A percentile compares a stretch with the other conserved stretches of the same genome.
Conservation (phyloP, 164 flowering plant genomes). For the Sedum album region DNA sequence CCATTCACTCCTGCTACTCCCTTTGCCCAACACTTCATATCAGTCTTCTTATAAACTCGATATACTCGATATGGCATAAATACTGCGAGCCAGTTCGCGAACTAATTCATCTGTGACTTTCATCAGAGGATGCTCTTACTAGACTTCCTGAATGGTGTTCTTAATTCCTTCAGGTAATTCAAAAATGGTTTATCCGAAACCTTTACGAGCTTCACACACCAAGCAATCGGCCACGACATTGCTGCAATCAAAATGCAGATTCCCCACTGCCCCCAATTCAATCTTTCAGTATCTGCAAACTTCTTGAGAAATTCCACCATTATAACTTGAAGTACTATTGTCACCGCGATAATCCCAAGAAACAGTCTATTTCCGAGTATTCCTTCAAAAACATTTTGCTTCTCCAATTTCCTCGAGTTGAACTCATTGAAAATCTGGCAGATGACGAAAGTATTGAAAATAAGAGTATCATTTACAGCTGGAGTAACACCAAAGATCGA, state of each 20-base stretch:
- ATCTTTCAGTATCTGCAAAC: not conserved
- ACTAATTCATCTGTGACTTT: not conserved
- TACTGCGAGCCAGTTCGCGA: too few relatives aligned
- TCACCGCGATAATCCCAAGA: not conserved
- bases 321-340: slow-evolving; percentile 5
- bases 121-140: not conserved
- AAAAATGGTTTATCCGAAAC: slow-evolving; percentile 35
- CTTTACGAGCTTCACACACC: slow-evolving; percentile 43
- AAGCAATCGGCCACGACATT: slow-evolving; percentile 23
- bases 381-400: not conserved
- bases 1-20: too few relatives aligned
- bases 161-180: slow-evolving; percentile 15
- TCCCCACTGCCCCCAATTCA: slow-evolving; percentile 2
- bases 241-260: slow-evolving; percentile 3
- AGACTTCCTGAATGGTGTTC: not conserved
- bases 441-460: not conserved
- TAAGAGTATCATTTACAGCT: not conserved
- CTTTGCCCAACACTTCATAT: too few relatives aligned
- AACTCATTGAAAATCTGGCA: slow-evolving; percentile 4
- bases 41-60: too few relatives aligned
- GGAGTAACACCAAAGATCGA: not conserved
- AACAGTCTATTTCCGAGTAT: not conserved
- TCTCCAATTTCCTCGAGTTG: slow-evolving; percentile 3
- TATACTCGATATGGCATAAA: too few relatives aligned
- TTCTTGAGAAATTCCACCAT: slow-evolving; percentile 4